Conservation (phyloP, 2,329 filamentous ascomycete species). For the Ophiocordyceps australis region DNA sequence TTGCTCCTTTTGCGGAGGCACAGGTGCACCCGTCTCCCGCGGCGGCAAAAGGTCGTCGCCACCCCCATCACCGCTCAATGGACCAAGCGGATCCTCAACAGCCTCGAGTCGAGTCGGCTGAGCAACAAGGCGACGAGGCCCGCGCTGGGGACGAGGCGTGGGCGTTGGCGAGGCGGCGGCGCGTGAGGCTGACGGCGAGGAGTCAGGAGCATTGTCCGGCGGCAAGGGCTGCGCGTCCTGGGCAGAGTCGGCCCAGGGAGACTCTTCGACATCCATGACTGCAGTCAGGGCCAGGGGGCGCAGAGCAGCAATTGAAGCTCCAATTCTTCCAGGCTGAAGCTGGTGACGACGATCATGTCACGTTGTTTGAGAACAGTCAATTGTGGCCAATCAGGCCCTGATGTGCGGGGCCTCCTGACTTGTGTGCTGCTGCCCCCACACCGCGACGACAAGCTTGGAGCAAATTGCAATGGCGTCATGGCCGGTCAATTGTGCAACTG, state of each 20-base stretch:
- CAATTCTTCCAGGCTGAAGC: too few species aligned
- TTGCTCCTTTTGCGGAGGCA: conserved; percentile 49
- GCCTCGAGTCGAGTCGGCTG: conserved; percentile 65
- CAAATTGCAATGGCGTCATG: too few species aligned
- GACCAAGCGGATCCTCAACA: conserved; percentile 60
- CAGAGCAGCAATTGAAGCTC: too few species aligned
- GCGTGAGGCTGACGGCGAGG: conserved; percentile 12
- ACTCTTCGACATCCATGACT: conserved; percentile 31
- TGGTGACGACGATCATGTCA: too few species aligned
- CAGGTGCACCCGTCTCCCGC: conserved; percentile 39
- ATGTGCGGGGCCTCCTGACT: too few species aligned
- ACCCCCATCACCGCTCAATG: conserved; percentile 48
- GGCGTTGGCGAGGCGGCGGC: conserved; percentile 12
- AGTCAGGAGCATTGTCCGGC: conserved; percentile 12
- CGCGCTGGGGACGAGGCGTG: conserved; percentile 22
- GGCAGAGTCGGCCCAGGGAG: conserved; percentile 32
- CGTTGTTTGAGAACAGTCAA: too few species aligned
- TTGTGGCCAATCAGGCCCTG: too few species aligned
- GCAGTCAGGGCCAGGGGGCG: background rate
- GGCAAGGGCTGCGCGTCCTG: conserved; percentile 10
- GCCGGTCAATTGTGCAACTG: too few species aligned
- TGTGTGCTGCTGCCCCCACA: too few species aligned
- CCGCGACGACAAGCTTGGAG: too few species aligned
- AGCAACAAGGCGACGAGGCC: conserved; percentile 47
- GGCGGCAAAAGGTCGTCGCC: conserved; percentile 15